phyloP scores from a whole-genome alignment of 306 rosid genomes.

The Pterocarpus macrocarpus region DNA sequence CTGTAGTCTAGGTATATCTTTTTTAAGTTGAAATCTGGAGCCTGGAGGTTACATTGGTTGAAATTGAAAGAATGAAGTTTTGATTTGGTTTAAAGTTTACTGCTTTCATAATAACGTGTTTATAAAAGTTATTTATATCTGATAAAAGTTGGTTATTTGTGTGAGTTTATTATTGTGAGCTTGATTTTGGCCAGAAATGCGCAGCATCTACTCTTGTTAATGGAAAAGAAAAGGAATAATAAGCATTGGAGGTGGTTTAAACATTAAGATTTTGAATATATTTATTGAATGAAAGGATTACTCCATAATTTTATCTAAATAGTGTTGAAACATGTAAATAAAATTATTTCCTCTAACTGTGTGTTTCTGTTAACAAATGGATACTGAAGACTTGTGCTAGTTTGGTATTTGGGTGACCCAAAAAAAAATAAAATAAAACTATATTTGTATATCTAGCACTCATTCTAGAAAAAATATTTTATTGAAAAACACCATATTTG shows the following conservation, averaged over 20 bases:
- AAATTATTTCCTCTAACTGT: not conserved
- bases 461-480: constrained; percentile 6
- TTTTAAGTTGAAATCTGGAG: not conserved
- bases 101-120: not conserved
- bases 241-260: not conserved
- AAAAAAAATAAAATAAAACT: not conserved
- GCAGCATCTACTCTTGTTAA: not conserved
- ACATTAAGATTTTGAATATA: constrained; percentile 4
- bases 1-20: not conserved
- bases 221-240: not conserved
- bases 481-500: constrained; percentile 14
- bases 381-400: constrained; percentile 10
- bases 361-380: constrained; percentile 22
- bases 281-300: constrained; percentile 6
- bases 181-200: not conserved
- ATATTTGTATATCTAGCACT: not conserved
- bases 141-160: not conserved
- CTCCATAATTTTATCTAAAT: constrained; percentile 5
- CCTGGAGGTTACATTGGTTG: not conserved
- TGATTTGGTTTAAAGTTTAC: not conserved
- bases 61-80: not conserved
- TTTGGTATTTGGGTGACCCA: constrained; percentile 7
- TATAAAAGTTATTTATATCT: not conserved
- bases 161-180: not conserved
- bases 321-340: constrained; percentile 9